Evolutionary conservation across 129 eudicot species (phyloP).

Genomic region (Chrysanthemum makinoi): DNA sequence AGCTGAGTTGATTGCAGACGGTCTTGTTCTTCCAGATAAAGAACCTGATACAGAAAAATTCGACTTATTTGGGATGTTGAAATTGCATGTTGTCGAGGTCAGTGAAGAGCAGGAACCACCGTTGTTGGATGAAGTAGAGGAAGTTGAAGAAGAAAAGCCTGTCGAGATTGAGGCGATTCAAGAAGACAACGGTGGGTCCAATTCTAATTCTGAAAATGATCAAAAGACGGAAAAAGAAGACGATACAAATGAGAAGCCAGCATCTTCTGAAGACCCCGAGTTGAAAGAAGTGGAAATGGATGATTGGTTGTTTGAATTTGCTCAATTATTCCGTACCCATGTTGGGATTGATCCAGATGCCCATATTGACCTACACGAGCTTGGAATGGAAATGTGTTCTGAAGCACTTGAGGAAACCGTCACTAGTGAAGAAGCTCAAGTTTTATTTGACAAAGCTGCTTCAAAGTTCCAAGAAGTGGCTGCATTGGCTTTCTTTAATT

Average conservation of each 20-base stretch:
- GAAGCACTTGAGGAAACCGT: constrained; percentile 97
- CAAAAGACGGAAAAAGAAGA: constrained; percentile 57
- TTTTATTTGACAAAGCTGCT: constrained; percentile 84
- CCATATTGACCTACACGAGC: constrained; percentile 87
- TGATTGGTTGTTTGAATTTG: constrained; percentile 96
- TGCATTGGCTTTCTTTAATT: constrained; percentile 89
- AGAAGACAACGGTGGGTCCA: constrained; percentile 58
- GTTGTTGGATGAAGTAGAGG: constrained; percentile 77
- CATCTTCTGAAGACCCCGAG: constrained; percentile 59
- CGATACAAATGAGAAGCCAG: constrained; percentile 42
- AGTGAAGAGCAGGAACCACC: constrained; percentile 91
- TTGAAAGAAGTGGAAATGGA: constrained; percentile 94
- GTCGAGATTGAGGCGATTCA: constrained; percentile 48
- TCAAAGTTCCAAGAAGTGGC: constrained; percentile 96
- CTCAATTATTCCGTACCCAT: constrained; percentile 81
- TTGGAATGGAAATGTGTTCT: constrained; percentile 95
- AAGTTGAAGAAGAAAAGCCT: constrained; percentile 74
- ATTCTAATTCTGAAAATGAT: constrained; percentile 51
- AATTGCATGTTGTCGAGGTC: constrained; percentile 89
- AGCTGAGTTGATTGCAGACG: constrained; percentile 74
- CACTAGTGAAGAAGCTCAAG: constrained; percentile 91
- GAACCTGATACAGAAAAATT: constrained; percentile 59
- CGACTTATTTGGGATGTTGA: constrained; percentile 62
- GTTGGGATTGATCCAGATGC: constrained; percentile 96
- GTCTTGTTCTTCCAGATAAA: constrained; percentile 37